phyloP scores from a whole-genome alignment of 2,329 filamentous ascomycete genomes.

The Fusarium marasasianum region DNA sequence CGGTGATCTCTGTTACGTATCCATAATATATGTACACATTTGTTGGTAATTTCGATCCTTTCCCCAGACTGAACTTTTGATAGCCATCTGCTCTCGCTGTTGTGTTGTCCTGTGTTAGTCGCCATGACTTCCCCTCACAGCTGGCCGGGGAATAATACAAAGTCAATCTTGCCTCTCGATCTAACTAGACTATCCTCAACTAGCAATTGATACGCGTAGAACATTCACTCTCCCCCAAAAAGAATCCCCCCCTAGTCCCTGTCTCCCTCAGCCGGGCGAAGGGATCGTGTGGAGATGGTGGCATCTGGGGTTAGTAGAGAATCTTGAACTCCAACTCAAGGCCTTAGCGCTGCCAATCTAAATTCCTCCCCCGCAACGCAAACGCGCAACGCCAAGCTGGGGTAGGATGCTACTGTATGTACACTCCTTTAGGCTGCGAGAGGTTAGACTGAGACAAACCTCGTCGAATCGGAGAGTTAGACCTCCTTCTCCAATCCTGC shows the following conservation, averaged over 20 bases:
- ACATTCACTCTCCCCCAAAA: not conserved
- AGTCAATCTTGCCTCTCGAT: conserved; percentile 7
- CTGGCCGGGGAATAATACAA: conserved; percentile 19
- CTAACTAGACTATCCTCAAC: not conserved
- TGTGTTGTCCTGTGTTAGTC: not conserved
- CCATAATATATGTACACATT: not conserved
- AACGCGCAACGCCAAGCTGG: conserved; percentile 13
- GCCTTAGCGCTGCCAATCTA: conserved; percentile 19
- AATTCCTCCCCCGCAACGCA: conserved; percentile 38
- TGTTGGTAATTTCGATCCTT: not conserved
- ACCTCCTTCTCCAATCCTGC: not conserved
- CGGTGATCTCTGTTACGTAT: conserved; percentile 18
- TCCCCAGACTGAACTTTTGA: conserved; percentile 16
- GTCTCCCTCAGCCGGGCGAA: conserved; percentile 36
- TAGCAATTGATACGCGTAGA: not conserved
- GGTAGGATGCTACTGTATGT: conserved; percentile 8
- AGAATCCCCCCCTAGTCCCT: not conserved
- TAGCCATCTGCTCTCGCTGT: not conserved
- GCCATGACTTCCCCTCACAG: conserved; percentile 16
- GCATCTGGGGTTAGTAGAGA: conserved; percentile 17
- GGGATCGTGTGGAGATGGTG: conserved; percentile 40
- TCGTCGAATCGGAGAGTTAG: conserved; percentile 13
- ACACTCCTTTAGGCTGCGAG: conserved; percentile 4
- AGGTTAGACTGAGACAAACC: conserved; percentile 15
- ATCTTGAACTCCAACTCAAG: conserved; percentile 32